A percentile compares a stretch with the other conserved stretches of the same genome.
Conservation (phyloP, 106 monocot species). For the Vanilla planifolia region DNA sequence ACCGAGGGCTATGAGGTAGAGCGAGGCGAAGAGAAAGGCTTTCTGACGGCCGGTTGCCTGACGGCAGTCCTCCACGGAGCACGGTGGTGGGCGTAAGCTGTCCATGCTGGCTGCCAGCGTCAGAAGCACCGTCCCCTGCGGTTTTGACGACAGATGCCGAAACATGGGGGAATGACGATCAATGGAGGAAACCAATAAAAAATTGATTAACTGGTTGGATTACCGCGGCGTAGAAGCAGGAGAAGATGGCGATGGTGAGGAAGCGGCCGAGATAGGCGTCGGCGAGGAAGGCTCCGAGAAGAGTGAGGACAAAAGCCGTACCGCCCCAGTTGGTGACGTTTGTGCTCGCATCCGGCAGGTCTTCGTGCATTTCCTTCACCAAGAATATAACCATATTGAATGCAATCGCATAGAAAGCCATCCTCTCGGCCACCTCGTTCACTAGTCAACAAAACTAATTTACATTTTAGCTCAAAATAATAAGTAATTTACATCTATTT, state of each 20-base stretch:
- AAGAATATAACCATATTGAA: constrained; percentile 35
- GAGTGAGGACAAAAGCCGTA: constrained; percentile 25
- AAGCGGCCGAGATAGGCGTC: constrained; percentile 46
- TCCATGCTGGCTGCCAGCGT: constrained; percentile 26
- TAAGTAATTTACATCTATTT: no score
- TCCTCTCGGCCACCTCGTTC: constrained; percentile 45
- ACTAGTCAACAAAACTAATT: constrained; percentile 6
- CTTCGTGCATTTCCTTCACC: constrained; percentile 19
- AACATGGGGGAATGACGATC: no score
- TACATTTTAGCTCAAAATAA: no score
- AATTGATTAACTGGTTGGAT: neutral
- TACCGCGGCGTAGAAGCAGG: constrained; percentile 31
- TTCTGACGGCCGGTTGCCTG: constrained; percentile 14
- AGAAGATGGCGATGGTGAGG: constrained; percentile 35
- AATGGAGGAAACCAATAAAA: no score
- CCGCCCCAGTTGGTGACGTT: constrained; percentile 39
- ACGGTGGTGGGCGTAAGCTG: constrained; percentile 21
- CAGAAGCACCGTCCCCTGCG: constrained; percentile 40
- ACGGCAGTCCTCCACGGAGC: constrained; percentile 6
- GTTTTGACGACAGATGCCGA: neutral
- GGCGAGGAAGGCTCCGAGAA: constrained; percentile 44
- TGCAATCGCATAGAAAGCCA: constrained; percentile 37
- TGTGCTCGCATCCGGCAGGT: constrained; percentile 20
- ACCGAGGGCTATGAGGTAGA: constrained; percentile 37
- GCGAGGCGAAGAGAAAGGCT: constrained; percentile 22